A percentile compares a stretch with the other conserved stretches of the same genome.
Conservation (phyloP, 805 yeast genomes). For the Candida verbasci region DNA sequence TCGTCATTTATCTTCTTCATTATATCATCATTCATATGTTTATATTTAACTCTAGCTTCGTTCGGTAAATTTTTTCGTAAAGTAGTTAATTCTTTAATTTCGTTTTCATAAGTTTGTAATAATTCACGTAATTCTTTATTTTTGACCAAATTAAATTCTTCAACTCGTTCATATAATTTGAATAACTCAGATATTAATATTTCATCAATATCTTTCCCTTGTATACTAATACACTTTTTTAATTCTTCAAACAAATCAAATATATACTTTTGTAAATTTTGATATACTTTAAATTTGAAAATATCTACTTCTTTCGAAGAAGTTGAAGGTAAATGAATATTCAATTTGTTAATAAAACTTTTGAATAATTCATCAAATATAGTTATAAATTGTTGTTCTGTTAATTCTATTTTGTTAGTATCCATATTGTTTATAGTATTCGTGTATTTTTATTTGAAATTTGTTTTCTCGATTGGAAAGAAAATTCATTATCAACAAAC, state of each 20-base stretch:
- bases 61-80: slow-evolving; percentile 52
- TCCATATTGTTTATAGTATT: too few relatives aligned
- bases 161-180: too few relatives aligned
- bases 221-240: slow-evolving; percentile 51
- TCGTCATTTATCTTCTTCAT: too few relatives aligned
- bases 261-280: too few relatives aligned
- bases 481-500: too few relatives aligned
- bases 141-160: too few relatives aligned
- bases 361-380: slow-evolving; percentile 41
- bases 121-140: slow-evolving; percentile 55
- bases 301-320: slow-evolving; percentile 28
- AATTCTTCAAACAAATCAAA: slow-evolving; percentile 64
- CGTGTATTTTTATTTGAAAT: too few relatives aligned
- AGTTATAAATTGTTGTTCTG: slow-evolving; percentile 48
- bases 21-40: too few relatives aligned
- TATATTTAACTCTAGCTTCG: slow-evolving; percentile 33
- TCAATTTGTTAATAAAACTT: slow-evolving; percentile 42
- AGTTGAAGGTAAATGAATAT: slow-evolving; percentile 40
- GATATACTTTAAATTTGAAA: slow-evolving; percentile 43
- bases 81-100: slow-evolving; percentile 52
- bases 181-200: too few relatives aligned
- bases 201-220: slow-evolving; percentile 33
- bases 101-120: slow-evolving; percentile 58
- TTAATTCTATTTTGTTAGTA: slow-evolving; percentile 47
- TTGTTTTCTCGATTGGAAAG: too few relatives aligned